Percentiles rank a stretch among this genome's conserved stretches.
Evolutionary conservation across 1,284 basidiomycete genomes (phyloP).

Genomic region (Ganoderma sinense): DNA sequence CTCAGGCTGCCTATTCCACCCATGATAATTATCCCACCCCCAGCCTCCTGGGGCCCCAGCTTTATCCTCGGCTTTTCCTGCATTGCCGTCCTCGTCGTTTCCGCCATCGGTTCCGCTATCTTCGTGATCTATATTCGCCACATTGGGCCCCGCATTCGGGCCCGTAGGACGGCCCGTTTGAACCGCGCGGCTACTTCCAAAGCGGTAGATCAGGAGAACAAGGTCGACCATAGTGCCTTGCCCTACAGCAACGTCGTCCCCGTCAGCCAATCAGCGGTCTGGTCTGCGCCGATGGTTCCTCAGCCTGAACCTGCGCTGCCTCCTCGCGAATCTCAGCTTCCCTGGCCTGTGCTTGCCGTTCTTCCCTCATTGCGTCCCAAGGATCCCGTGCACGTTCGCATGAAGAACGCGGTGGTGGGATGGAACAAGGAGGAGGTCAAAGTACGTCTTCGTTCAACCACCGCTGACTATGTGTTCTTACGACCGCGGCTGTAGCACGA

Average conservation of each 20-base stretch:
- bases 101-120: not conserved
- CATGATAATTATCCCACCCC: not conserved
- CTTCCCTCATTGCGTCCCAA: not conserved
- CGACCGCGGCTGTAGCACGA: constrained; percentile 2
- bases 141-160: not conserved
- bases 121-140: not conserved
- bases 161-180: not conserved
- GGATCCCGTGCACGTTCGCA: not conserved
- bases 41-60: not conserved
- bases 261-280: not conserved
- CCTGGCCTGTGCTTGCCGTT: constrained; percentile 10
- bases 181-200: too few species aligned
- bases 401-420: not conserved
- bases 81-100: not conserved
- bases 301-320: not conserved
- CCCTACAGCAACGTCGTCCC: not conserved
- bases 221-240: not conserved
- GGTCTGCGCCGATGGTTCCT: not conserved
- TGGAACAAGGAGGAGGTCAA: constrained; percentile 2
- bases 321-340: not conserved
- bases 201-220: not conserved
- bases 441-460: not conserved
- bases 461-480: too few species aligned
- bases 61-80: not conserved
- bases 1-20: not conserved